Base-by-base conservation (phyloP, 2,329 filamentous ascomycete genomes). In the Pseudonectria foliicola region DNA sequence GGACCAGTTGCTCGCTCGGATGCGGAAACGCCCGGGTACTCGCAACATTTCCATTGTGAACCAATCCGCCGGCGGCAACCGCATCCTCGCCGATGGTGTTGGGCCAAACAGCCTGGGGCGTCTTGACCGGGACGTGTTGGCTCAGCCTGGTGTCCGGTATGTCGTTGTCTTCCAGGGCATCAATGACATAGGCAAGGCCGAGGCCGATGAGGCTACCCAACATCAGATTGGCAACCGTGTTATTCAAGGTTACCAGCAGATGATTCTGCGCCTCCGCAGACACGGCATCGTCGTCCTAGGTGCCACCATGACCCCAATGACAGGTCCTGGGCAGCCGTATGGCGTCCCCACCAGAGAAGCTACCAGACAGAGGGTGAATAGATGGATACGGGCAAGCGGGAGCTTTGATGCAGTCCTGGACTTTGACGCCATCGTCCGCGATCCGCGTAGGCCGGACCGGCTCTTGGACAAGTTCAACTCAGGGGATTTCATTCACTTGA, bases 51-150 rank as follows among this genome's bases (percentile, higher is more conserved):
- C 67, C 6, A 55, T 80, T 23, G 56, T 71, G 38, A 81, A 82
- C 57, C 67, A 79, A 52, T 77, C 76, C 6, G 77, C 77, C 0
- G 77, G 77, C 26, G 78, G 77, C 1, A 82, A 82, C 55, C 63
- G 75, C 10, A 62, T 82, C 11, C 64, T 82, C 2, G 55, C 62
- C 12, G 75, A 80, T 45, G 71, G 76, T 1, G 59, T 78, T 1
- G 77, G 78, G 0, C 77, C 77, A 7, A 75, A 70, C 42, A 71
- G 70, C 0, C 58, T 77, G 3, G 63, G 66, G 7, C 67, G 76
- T 13, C 57, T 80, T 27, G 75, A 80, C 45, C 64, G 77, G 11
- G 77, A 82, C 49, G 68, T 80, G 1, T 61, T 81, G 3, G 60
- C 73, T 0, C 75, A 78, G 27, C 56, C 68, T 0, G 68, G 66